A percentile compares a stretch with the other conserved stretches of the same genome.
Evolutionary conservation across 345 rosid genomes (phyloP).

Genomic region (Populus davidiana): DNA sequence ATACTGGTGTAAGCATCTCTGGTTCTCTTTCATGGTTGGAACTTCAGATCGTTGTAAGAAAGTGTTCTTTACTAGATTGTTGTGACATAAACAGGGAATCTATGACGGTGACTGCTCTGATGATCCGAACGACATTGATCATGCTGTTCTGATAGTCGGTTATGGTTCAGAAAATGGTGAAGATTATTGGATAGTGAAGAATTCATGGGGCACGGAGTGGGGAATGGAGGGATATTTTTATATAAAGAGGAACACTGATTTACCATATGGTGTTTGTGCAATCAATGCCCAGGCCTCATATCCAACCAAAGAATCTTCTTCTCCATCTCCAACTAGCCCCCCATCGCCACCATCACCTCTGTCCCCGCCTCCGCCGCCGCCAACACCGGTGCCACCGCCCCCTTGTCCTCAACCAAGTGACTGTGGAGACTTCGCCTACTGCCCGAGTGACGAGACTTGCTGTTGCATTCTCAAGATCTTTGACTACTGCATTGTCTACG

Average conservation of each 20-base stretch:
- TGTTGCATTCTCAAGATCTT: conserved; percentile 52
- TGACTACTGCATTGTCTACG: conserved; percentile 48
- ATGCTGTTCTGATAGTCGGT: conserved; percentile 71
- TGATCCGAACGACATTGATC: conserved; percentile 64
- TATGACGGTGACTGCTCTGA: conserved; percentile 56
- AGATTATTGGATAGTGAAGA: conserved; percentile 82
- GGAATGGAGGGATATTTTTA: conserved; percentile 60
- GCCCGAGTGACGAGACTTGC: conserved; percentile 57
- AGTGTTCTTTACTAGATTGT: background rate
- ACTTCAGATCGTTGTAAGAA: background rate
- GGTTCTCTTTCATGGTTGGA: background rate
- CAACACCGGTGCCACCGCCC: conserved; percentile 42
- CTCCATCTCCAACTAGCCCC: conserved; percentile 51
- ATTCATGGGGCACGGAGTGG: conserved; percentile 83
- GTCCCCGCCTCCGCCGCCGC: conserved; percentile 24
- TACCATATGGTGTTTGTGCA: conserved; percentile 53
- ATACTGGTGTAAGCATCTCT: conserved; percentile 51
- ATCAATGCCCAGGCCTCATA: conserved; percentile 71
- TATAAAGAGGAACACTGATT: conserved; percentile 36
- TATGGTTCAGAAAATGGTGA: conserved; percentile 60
- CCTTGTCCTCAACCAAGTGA: conserved; percentile 54
- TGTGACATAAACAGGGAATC: conserved; percentile 44
- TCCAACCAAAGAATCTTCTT: conserved; percentile 53
- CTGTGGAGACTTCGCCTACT: conserved; percentile 59
- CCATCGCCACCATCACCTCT: conserved; percentile 24